A percentile compares a stretch with the other conserved stretches of the same genome.
phyloP scores from a whole-genome alignment of 352 stramenopile genomes.

The Globisporangium takayamanum region DNA sequence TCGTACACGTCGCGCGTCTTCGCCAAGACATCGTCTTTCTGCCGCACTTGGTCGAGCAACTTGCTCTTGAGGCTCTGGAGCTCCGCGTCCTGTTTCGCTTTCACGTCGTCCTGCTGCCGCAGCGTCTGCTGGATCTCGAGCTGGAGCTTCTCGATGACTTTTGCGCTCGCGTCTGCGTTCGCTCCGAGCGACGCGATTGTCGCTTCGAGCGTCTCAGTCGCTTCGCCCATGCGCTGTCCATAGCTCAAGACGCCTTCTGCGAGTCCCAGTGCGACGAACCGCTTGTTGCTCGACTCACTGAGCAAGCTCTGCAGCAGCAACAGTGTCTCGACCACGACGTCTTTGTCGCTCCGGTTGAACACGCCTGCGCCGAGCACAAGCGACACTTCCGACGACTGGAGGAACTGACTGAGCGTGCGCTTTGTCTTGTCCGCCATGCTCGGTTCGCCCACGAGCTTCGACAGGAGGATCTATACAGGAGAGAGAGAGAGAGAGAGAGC shows the following conservation, averaged over 20 bases:
- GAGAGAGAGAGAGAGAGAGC: background rate
- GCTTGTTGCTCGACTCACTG: constrained; percentile 41
- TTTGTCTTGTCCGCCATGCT: constrained; percentile 59
- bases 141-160: constrained; percentile 50
- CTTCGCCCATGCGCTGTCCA: constrained; percentile 41
- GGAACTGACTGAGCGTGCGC: constrained; percentile 59
- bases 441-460: constrained; percentile 37
- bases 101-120: constrained; percentile 44
- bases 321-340: constrained; percentile 57
- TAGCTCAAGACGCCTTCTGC: constrained; percentile 57
- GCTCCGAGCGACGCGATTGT: constrained; percentile 40
- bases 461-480: constrained; percentile 45
- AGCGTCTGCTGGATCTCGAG: constrained; percentile 53
- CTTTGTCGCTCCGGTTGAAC: constrained; percentile 58
- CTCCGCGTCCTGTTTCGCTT: constrained; percentile 56
- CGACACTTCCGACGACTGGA: constrained; percentile 66
- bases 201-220: constrained; percentile 52
- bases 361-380: constrained; percentile 51
- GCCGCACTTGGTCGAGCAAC: constrained; percentile 54
- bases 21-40: constrained; percentile 53
- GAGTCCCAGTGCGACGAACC: constrained; percentile 51
- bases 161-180: constrained; percentile 34
- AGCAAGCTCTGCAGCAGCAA: constrained; percentile 51
- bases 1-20: constrained; percentile 64
- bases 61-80: constrained; percentile 51